phyloP scores from a whole-genome alignment of 2,329 filamentous ascomycete species.

The Cyclaneusma minus region DNA sequence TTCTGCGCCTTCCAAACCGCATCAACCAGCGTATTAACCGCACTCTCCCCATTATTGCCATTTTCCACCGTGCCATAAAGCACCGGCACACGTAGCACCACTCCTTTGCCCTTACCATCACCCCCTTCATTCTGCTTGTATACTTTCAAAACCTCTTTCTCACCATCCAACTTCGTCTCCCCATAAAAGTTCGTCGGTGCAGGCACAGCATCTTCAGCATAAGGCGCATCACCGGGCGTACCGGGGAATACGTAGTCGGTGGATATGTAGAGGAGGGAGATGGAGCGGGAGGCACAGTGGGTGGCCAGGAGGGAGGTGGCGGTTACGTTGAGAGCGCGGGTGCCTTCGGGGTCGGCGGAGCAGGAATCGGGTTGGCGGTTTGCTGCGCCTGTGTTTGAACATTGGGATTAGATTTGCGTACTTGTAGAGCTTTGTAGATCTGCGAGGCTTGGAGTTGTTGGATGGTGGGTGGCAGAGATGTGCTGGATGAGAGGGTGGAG shows the following conservation, averaged over 20 bases:
- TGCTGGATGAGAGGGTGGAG: background rate
- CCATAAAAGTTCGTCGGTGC: slow-evolving; percentile 68
- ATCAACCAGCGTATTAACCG: slow-evolving; percentile 70
- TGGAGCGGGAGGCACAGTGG: slow-evolving; percentile 43
- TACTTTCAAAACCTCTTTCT: slow-evolving; percentile 51
- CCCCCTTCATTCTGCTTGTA: slow-evolving; percentile 26
- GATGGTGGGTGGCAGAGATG: too few species aligned
- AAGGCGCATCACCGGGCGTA: slow-evolving; percentile 65
- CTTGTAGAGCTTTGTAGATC: too few species aligned
- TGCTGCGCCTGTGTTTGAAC: slow-evolving; percentile 49
- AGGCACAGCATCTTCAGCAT: slow-evolving; percentile 47
- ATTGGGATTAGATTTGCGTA: slow-evolving; percentile 1
- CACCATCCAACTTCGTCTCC: slow-evolving; percentile 57
- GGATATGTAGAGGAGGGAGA: slow-evolving; percentile 62
- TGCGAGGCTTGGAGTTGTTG: too few species aligned
- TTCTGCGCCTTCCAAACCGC: slow-evolving; percentile 59
- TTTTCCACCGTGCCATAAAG: slow-evolving; percentile 64
- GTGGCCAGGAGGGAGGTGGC: slow-evolving; percentile 52
- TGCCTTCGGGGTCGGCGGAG: slow-evolving; percentile 61
- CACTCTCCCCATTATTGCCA: slow-evolving; percentile 57
- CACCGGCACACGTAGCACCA: slow-evolving; percentile 69
- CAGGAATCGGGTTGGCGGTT: slow-evolving; percentile 82
- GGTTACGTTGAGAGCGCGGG: slow-evolving; percentile 57
- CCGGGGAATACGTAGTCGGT: slow-evolving; percentile 73
- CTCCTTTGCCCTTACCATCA: slow-evolving; percentile 35